These are phyloP conservation scores for Coniferiporia weirii DNA, from an alignment of 1,284 basidiomycete genomes.

Conservation along the genomic window DNA sequence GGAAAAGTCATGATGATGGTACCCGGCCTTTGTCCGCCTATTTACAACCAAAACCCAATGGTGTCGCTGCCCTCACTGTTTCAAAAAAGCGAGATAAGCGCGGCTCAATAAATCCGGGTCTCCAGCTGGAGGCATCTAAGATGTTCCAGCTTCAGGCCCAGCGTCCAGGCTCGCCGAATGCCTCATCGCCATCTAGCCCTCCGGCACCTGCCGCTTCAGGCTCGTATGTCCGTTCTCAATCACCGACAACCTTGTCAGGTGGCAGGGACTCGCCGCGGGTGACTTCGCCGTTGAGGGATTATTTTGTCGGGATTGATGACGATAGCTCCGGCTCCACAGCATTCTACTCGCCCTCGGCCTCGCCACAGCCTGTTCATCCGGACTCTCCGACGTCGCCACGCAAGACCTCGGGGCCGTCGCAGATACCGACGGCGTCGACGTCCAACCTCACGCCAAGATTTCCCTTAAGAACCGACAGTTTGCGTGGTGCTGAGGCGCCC, in stretches of 20 bases:
- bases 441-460: constrained; percentile 1
- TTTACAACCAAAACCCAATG: constrained; percentile 25
- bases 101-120: constrained; percentile 42
- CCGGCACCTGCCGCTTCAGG: neutral
- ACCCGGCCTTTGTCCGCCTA: constrained; percentile 45
- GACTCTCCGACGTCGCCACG: constrained; percentile 3
- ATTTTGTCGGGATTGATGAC: constrained; percentile 9
- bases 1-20: constrained; percentile 58
- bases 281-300: constrained; percentile 16
- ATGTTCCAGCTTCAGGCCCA: constrained; percentile 10
- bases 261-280: constrained; percentile 15
- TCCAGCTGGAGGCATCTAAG: constrained; percentile 28
- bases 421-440: neutral
- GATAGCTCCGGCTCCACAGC: constrained; percentile 13
- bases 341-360: constrained; percentile 13
- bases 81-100: constrained; percentile 34
- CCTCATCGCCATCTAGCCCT: constrained; percentile 16
- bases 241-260: neutral
- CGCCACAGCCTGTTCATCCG: constrained; percentile 1
- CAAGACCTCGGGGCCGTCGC: neutral
- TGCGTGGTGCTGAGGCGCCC: neutral
- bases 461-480: constrained; percentile 14
- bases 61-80: constrained; percentile 21
- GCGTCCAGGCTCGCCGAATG: constrained; percentile 22
- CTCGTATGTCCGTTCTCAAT: constrained; percentile 2